Evolutionary conservation across 345 rosid genomes (phyloP), one percentile per base, ranked within the genome.

Genomic region (Brassica incana): DNA sequence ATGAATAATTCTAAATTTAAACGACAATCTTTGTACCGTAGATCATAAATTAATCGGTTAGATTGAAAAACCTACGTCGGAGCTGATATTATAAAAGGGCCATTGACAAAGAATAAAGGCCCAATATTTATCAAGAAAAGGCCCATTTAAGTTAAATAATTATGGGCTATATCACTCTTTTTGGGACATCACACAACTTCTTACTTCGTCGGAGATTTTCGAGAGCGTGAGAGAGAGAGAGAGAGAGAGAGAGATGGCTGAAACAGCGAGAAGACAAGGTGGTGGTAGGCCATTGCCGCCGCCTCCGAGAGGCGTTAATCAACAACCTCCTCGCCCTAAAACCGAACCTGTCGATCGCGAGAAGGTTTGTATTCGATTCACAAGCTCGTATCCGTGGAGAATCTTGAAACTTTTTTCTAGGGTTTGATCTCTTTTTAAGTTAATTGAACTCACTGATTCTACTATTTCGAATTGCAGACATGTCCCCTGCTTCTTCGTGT

Each of bases 401-500:
- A 50, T 75, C 15, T 60, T 67, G 3, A 18, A 15, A 32, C 30
- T 3, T 3, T 66, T 65, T 54, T 65, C 56, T 78, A 73, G 38
- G 62, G 40, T 73, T 66, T 45, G 15, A 33, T 36, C n/a, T 38
- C 32, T 10, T 16, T 71, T 15, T n/a, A 2, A 11, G n/a, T 8
- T 5, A 9, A 50, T 43, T 2, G 2, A 16, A 7, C 18, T 76
- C 15, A 48, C 33, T 75, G 43, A 15, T 60, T 48, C 25, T 29
- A 29, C 27, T 59, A 15, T 43, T 77, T 67, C 16, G 58, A 25
- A 72, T 67, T 66, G 86, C 97, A 95, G 97, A 91, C 94, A n/a
- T 92, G 99, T 83, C 95, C 99, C 3, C 35, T 95, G 20, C 85
- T 92, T 91, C 97, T 91, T 84, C 94, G 97, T 48, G 97, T 95